Evolutionary conservation across 2,329 filamentous ascomycete genomes (phyloP).

Genomic region (Arthrobotrys pseudoclavata): DNA sequence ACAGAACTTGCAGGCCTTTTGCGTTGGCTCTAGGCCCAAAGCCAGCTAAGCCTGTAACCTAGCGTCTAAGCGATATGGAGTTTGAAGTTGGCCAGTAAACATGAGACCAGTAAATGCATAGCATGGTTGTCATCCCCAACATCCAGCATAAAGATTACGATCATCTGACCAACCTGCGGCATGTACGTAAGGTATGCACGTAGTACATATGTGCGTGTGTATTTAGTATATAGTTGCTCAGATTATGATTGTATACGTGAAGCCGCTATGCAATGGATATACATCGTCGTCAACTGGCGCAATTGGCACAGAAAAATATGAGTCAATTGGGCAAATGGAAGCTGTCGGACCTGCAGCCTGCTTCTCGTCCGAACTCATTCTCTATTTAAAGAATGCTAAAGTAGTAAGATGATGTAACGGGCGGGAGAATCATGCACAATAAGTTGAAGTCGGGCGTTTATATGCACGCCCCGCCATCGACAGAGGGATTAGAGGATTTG

Average conservation of each 20-base stretch:
- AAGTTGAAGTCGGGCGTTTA: conserved; percentile 21
- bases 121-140: conserved; percentile 44
- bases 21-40: conserved; percentile 32
- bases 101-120: conserved; percentile 35
- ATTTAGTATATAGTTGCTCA: conserved; percentile 27
- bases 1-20: conserved; percentile 20
- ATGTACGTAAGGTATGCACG: conserved; percentile 36
- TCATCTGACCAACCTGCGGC: conserved; percentile 56
- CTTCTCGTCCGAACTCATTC: conserved; percentile 49
- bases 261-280: conserved; percentile 17
- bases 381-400: conserved; percentile 53
- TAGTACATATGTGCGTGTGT: conserved; percentile 28
- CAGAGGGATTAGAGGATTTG: conserved; percentile 23
- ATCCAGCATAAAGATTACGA: conserved; percentile 39
- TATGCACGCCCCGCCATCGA: conserved; percentile 42
- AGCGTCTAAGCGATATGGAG: conserved; percentile 39
- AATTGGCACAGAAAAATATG: conserved; percentile 19
- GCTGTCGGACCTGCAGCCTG: conserved; percentile 56
- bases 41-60: neutral
- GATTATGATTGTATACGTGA: conserved; percentile 23
- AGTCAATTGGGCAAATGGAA: conserved; percentile 55
- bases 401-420: conserved; percentile 59
- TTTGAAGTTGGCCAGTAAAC: conserved; percentile 15
- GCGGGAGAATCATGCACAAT: conserved; percentile 7
- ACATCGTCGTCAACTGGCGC: conserved; percentile 30